Evolutionary conservation across 2,329 filamentous ascomycete genomes (phyloP).

Genomic region (Penicillium nordicum): DNA sequence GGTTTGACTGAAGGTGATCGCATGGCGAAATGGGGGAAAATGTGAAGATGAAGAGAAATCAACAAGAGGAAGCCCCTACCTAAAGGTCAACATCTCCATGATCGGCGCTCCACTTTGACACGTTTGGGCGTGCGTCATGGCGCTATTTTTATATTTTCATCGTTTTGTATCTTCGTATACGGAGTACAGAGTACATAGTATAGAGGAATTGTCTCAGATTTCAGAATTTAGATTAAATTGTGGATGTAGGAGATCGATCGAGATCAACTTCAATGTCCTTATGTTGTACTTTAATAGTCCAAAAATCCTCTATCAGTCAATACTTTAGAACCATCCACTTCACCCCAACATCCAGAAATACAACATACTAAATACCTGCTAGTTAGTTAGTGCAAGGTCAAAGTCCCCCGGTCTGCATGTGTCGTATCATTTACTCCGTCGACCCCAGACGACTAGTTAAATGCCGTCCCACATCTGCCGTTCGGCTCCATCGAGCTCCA

Average conservation of each 20-base stretch:
- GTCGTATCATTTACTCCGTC: slow-evolving; percentile 15
- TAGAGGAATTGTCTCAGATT: neutral
- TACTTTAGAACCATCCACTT: slow-evolving; percentile 51
- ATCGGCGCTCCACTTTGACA: slow-evolving; percentile 62
- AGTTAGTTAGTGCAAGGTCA: slow-evolving; percentile 30
- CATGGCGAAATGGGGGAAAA: slow-evolving; percentile 23
- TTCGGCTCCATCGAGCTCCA: slow-evolving; percentile 32
- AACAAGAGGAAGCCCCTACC: neutral
- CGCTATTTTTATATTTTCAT: slow-evolving; percentile 20
- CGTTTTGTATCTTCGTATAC: neutral
- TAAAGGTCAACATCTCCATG: neutral
- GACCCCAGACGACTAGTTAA: neutral
- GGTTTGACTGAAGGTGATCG: slow-evolving; percentile 32
- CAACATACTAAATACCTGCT: slow-evolving; percentile 50
- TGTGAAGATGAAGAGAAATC: neutral
- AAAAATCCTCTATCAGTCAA: slow-evolving; percentile 37
- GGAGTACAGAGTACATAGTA: no score
- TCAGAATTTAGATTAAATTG: neutral
- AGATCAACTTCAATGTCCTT: no score
- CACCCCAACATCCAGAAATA: slow-evolving; percentile 42
- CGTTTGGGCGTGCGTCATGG: slow-evolving; percentile 63
- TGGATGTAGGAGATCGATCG: neutral
- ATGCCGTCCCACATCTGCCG: slow-evolving; percentile 43
- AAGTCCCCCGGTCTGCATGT: slow-evolving; percentile 50
- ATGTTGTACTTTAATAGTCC: neutral